A percentile compares a stretch with the other conserved stretches of the same genome.
Conservation (phyloP, 495 filamentous ascomycete genomes). For the Xylaria castorea region DNA sequence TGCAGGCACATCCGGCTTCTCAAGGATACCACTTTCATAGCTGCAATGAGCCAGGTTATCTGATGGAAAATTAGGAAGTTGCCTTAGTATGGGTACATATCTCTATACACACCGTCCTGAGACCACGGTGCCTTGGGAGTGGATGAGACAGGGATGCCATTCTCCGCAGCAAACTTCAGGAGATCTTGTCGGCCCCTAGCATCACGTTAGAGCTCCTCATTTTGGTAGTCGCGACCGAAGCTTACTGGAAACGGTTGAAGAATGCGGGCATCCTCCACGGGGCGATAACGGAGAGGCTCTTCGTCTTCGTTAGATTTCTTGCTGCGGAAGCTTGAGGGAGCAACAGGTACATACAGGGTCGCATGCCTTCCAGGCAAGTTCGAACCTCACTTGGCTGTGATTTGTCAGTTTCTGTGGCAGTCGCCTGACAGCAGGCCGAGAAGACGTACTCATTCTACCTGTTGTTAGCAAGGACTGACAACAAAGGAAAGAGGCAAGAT, state of each 20-base stretch:
- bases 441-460: slow-evolving; percentile 28
- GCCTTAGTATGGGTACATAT: slow-evolving; percentile 1
- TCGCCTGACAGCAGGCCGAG: too few species aligned
- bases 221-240: neutral
- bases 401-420: too few species aligned
- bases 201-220: neutral
- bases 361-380: slow-evolving; percentile 68
- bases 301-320: too few species aligned
- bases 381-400: slow-evolving; percentile 80
- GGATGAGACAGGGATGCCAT: slow-evolving; percentile 73
- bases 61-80: neutral
- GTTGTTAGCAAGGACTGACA: slow-evolving; percentile 3
- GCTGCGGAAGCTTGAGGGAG: too few species aligned
- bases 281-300: slow-evolving; percentile 62
- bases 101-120: slow-evolving; percentile 18
- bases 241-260: slow-evolving; percentile 70
- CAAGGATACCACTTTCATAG: slow-evolving; percentile 76
- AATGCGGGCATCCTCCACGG: too few species aligned
- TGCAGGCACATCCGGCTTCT: slow-evolving; percentile 62
- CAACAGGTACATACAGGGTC: slow-evolving; percentile 54
- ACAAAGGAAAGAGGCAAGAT: neutral
- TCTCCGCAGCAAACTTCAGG: slow-evolving; percentile 74
- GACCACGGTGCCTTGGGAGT: slow-evolving; percentile 58
- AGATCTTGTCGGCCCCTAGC: slow-evolving; percentile 71
- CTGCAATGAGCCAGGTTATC: slow-evolving; percentile 62